Evolutionary conservation across 768 basidiomycete species (phyloP).

Genomic region (Panus rudis): DNA sequence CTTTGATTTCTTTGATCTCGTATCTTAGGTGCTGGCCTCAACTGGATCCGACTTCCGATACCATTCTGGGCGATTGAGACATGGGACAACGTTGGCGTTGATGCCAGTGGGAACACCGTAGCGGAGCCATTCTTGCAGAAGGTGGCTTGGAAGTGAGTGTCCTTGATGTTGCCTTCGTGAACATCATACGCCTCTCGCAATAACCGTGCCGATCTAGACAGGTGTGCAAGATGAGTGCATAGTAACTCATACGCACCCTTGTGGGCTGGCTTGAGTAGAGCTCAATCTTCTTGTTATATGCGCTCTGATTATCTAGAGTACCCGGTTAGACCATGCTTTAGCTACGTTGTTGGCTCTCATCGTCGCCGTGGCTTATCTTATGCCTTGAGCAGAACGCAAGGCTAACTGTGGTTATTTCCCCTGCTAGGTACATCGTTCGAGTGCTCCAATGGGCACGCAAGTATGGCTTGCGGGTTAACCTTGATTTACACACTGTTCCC

Average conservation of each 20-base stretch:
- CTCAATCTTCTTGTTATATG: too few species aligned
- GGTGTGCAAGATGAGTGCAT: too few species aligned
- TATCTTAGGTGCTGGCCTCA: constrained; percentile 80
- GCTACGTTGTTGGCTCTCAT: too few species aligned
- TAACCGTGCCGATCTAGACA: constrained; percentile 1
- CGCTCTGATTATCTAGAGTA: too few species aligned
- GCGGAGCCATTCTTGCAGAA: constrained; percentile 70
- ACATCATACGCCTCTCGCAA: constrained; percentile 1
- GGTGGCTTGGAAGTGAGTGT: constrained; percentile 64
- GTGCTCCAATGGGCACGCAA: constrained; percentile 81
- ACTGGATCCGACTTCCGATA: constrained; percentile 76
- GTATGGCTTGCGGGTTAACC: constrained; percentile 77
- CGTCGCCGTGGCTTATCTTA: too few species aligned
- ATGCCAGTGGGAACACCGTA: constrained; percentile 11
- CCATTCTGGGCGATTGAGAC: constrained; percentile 85
- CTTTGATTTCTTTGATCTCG: too few species aligned
- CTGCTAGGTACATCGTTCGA: constrained; percentile 63
- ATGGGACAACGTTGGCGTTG: constrained; percentile 36
- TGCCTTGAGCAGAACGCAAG: too few species aligned
- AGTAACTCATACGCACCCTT: too few species aligned
- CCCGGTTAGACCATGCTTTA: too few species aligned
- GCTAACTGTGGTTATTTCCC: too few species aligned
- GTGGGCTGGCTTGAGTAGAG: too few species aligned
- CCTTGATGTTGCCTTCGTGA: neutral
- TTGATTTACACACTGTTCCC: constrained; percentile 76